Conservation (phyloP, 2,329 filamentous ascomycete species). For the Pyrenophora graminea region DNA sequence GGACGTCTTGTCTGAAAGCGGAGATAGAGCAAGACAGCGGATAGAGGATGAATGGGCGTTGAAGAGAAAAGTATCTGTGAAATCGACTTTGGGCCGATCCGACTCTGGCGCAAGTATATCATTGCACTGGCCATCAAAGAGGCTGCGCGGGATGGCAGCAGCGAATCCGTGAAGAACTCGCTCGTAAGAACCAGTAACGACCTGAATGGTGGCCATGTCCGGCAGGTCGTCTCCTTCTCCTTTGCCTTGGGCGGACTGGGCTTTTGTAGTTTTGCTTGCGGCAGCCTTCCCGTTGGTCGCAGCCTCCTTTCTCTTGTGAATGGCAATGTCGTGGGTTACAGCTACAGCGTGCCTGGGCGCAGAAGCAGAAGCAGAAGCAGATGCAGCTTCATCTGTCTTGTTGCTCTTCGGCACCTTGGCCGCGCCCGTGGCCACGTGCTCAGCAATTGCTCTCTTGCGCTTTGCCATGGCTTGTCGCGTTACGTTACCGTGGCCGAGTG, state of each 20-base stretch:
- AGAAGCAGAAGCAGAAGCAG: slow-evolving; percentile 9
- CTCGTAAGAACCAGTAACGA: slow-evolving; percentile 93
- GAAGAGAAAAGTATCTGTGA: slow-evolving; percentile 94
- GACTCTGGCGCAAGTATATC: slow-evolving; percentile 20
- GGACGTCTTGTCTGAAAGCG: slow-evolving; percentile 68
- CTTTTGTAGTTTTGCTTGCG: slow-evolving; percentile 19
- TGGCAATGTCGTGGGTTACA: slow-evolving; percentile 17
- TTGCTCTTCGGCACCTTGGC: slow-evolving; percentile 34
- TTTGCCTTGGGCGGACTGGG: slow-evolving; percentile 10
- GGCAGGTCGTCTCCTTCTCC: neutral
- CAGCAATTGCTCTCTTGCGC: slow-evolving; percentile 40
- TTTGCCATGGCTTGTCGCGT: slow-evolving; percentile 38
- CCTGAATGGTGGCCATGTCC: slow-evolving; percentile 66
- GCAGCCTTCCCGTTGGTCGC: slow-evolving; percentile 23
- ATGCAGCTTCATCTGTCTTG: slow-evolving; percentile 28
- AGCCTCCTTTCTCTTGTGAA: slow-evolving; percentile 23
- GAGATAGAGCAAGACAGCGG: slow-evolving; percentile 82
- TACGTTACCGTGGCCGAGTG: slow-evolving; percentile 13
- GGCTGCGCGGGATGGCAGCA: slow-evolving; percentile 63
- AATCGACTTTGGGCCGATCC: slow-evolving; percentile 57
- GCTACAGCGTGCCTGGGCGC: slow-evolving; percentile 23
- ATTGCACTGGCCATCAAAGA: slow-evolving; percentile 36
- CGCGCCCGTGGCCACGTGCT: slow-evolving; percentile 13
- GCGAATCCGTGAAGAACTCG: slow-evolving; percentile 87
- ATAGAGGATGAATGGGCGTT: slow-evolving; percentile 90